A percentile compares a stretch with the other conserved stretches of the same genome.
These are phyloP conservation scores for Anaeromyces robustus DNA, from an alignment of 192 early-diverging fungal genomes.

Conservation along the genomic window DNA sequence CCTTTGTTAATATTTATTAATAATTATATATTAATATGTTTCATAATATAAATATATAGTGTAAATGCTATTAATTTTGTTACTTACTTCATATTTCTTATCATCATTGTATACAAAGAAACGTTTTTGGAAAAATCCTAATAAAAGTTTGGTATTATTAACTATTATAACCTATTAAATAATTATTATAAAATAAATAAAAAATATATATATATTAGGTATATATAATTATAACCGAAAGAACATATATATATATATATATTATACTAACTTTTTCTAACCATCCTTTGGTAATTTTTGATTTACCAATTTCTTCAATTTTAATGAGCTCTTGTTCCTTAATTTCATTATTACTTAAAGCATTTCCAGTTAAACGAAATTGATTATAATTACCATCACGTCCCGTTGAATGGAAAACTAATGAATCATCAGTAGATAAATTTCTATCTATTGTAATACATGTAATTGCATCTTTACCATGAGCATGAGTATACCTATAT, in stretches of 20 bases:
- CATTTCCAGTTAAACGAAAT: constrained; percentile 13
- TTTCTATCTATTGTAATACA: constrained; percentile 12
- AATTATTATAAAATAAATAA: not conserved
- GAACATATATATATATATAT: not conserved
- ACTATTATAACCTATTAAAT: constrained; percentile 11
- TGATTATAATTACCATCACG: constrained; percentile 47
- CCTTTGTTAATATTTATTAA: not conserved
- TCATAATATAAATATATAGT: no score
- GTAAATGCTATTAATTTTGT: not conserved
- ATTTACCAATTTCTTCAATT: constrained; percentile 20
- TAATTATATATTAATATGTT: not conserved
- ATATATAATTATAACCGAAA: no score
- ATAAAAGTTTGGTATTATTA: constrained; percentile 32
- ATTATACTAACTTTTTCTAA: constrained; percentile 28
- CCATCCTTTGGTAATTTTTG: constrained; percentile 63
- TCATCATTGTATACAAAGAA: constrained; percentile 55
- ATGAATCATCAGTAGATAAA: constrained; percentile 10
- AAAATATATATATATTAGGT: not conserved
- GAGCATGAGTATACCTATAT: constrained; percentile 16
- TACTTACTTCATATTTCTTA: constrained; percentile 43
- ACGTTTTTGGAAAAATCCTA: constrained; percentile 58
- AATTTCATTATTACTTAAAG: constrained; percentile 3
- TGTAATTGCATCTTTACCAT: constrained; percentile 31
- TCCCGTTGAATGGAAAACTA: constrained; percentile 39
- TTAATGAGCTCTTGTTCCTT: not conserved